phyloP scores from a whole-genome alignment of 176 grass and related monocot genomes.

The Poa annua region DNA sequence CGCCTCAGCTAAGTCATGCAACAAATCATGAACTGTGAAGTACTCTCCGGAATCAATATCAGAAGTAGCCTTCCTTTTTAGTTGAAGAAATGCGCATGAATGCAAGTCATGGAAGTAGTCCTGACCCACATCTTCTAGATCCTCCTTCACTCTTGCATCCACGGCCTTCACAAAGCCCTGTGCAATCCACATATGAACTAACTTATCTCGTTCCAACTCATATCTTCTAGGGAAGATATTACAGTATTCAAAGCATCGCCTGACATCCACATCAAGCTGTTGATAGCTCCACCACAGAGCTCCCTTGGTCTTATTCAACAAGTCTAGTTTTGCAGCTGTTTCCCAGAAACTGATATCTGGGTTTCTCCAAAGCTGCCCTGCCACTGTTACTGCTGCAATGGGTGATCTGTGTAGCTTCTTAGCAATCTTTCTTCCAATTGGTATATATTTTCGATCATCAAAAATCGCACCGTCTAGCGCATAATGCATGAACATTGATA shows the following conservation, averaged over 20 bases:
- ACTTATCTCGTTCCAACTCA: background rate
- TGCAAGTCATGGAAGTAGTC: background rate
- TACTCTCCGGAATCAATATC: background rate
- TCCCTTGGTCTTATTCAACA: background rate
- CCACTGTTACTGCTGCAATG: constrained; percentile 5
- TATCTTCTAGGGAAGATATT: background rate
- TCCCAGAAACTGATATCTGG: background rate
- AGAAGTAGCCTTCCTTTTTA: background rate
- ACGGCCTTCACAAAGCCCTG: background rate
- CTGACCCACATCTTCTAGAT: background rate
- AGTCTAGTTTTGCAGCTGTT: background rate
- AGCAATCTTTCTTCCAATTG: background rate
- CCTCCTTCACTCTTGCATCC: background rate
- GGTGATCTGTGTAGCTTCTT: background rate
- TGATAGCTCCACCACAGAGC: constrained; percentile 4
- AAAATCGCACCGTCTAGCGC: background rate
- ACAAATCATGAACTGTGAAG: constrained; percentile 1
- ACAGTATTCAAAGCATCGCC: constrained; percentile 3
- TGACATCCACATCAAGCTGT: background rate
- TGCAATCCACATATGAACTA: background rate
- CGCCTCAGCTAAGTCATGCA: background rate
- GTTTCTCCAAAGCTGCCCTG: background rate
- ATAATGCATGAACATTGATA: background rate
- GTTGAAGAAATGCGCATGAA: background rate
- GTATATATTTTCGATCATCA: background rate